Conservation (phyloP, 352 stramenopile species). For the Elongisporangium senticosum region DNA sequence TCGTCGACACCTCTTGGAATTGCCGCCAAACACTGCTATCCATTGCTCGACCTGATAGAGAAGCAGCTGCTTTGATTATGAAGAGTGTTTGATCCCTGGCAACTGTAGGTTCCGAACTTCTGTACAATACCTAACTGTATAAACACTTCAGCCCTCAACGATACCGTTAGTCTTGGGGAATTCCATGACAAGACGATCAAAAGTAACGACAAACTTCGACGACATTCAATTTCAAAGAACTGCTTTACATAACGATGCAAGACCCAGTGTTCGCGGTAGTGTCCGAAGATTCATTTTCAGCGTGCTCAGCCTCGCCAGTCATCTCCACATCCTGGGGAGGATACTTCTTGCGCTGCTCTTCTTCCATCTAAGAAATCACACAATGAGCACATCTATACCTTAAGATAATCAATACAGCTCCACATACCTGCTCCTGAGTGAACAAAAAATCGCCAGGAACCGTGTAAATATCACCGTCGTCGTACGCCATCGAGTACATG, state of each 20-base stretch:
- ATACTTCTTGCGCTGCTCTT: conserved; percentile 10
- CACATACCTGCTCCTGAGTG: conserved; percentile 40
- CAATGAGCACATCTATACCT: conserved; percentile 9
- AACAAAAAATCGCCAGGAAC: conserved; percentile 34
- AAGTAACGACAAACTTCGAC: not conserved
- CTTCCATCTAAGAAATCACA: conserved; percentile 29
- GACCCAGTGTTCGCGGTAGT: not conserved
- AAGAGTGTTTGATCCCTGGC: not conserved
- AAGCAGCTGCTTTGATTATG: not conserved
- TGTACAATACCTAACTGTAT: not conserved
- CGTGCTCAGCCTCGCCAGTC: not conserved
- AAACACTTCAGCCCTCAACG: no score
- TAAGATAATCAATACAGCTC: not conserved
- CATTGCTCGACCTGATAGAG: not conserved
- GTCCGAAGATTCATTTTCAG: not conserved
- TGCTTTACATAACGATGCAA: not conserved
- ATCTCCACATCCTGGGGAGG: conserved; percentile 19
- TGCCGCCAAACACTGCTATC: not conserved
- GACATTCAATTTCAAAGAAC: not conserved
- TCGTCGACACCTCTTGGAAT: not conserved
- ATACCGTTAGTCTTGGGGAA: no score
- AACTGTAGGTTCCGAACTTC: not conserved
- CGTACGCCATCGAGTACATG: conserved; percentile 44
- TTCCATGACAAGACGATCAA: not conserved
- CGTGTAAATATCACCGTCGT: conserved; percentile 52